Conservation (phyloP, 2,329 filamentous ascomycete genomes). For the Sodiomyces alkalinus region DNA sequence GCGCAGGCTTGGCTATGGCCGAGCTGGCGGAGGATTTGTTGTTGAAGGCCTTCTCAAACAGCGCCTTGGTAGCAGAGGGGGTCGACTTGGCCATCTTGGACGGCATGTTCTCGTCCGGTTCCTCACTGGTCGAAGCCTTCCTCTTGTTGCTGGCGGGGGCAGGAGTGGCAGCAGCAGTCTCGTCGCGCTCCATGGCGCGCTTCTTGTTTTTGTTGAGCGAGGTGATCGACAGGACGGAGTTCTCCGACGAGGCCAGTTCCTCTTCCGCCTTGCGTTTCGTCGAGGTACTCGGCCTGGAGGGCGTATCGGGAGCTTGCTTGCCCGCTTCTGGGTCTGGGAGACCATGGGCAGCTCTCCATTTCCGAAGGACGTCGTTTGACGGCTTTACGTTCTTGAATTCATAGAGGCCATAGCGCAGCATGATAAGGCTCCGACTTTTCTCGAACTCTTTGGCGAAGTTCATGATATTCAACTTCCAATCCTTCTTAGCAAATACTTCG, state of each 20-base stretch:
- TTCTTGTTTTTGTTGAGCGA: conserved; percentile 31
- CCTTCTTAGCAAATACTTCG: conserved; percentile 44
- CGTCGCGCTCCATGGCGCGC: conserved; percentile 25
- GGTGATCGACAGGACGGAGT: conserved; percentile 15
- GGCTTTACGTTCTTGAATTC: conserved; percentile 48
- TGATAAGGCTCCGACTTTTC: conserved; percentile 45
- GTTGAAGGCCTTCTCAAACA: conserved; percentile 43
- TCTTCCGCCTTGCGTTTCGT: conserved; percentile 43
- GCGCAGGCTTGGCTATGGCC: conserved; percentile 16
- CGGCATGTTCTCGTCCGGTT: conserved; percentile 29
- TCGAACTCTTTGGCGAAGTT: conserved; percentile 51
- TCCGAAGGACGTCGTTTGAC: conserved; percentile 39
- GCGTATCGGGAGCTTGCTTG: conserved; percentile 12
- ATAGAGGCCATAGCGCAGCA: conserved; percentile 45
- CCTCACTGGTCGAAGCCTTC: conserved; percentile 29
- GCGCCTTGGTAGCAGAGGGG: conserved; percentile 36
- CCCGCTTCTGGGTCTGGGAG: conserved; percentile 34
- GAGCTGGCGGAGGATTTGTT: conserved; percentile 19
- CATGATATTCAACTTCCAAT: conserved; percentile 46
- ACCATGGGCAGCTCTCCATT: conserved; percentile 41
- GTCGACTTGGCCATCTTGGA: conserved; percentile 33
- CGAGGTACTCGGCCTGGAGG: conserved; percentile 14
- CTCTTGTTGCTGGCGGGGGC: conserved; percentile 35
- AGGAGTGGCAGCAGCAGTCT: conserved; percentile 14
- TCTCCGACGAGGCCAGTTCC: conserved; percentile 24